Percentiles rank a stretch among this genome's conserved stretches.
Conservation (phyloP, 768 basidiomycete genomes). For the Leccinum barrowsii region DNA sequence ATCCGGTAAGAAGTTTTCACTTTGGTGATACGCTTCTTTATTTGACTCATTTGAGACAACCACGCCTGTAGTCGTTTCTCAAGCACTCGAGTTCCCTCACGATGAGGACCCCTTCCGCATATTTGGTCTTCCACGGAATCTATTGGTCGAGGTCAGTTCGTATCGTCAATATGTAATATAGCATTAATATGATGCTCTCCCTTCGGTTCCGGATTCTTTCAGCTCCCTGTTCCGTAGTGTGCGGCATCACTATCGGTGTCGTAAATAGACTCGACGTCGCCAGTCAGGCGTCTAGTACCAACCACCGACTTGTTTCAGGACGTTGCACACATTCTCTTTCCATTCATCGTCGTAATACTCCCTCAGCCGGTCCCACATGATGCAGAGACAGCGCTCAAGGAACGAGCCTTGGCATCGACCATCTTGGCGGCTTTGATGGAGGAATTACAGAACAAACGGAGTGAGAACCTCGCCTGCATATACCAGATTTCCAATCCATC, state of each 20-base stretch:
- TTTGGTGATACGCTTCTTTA: neutral
- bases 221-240: constrained; percentile 67
- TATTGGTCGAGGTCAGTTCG: constrained; percentile 63
- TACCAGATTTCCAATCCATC: constrained; percentile 71
- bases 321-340: constrained; percentile 24
- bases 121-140: constrained; percentile 69
- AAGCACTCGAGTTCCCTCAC: constrained; percentile 43
- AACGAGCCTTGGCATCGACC: constrained; percentile 48
- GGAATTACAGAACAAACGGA: constrained; percentile 60
- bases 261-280: constrained; percentile 52
- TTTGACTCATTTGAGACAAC: constrained; percentile 20
- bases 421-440: constrained; percentile 57
- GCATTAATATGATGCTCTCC: neutral
- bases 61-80: constrained; percentile 35
- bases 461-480: constrained; percentile 38
- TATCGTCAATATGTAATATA: neutral
- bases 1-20: constrained; percentile 33
- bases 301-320: constrained; percentile 60
- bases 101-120: constrained; percentile 29
- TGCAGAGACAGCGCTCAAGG: constrained; percentile 61
- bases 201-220: constrained; percentile 65
- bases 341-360: neutral
- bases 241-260: constrained; percentile 59
- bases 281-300: constrained; percentile 43
- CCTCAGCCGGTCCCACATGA: constrained; percentile 64